A percentile compares a stretch with the other conserved stretches of the same genome.
Evolutionary conservation across 805 yeast species (phyloP).

Genomic region (Pachysolen tannophilus): DNA sequence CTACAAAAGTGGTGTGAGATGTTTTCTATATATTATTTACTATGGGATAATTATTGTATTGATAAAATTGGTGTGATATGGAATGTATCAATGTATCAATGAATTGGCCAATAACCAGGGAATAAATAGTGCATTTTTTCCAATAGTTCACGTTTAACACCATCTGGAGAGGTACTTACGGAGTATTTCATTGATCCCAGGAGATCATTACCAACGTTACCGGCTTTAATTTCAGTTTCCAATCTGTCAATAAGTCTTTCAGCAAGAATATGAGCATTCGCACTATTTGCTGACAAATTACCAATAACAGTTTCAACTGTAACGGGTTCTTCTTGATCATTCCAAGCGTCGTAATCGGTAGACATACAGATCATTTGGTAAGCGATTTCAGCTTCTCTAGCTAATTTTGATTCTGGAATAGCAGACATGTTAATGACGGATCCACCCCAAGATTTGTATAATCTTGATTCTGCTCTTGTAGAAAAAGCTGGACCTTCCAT

Average conservation of each 20-base stretch:
- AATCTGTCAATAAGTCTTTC: slow-evolving; percentile 59
- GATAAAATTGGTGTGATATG: no score
- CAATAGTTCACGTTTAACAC: slow-evolving; percentile 63
- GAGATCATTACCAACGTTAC: slow-evolving; percentile 63
- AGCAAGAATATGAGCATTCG: slow-evolving; percentile 77
- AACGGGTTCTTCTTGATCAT: slow-evolving; percentile 89
- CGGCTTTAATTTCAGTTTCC: slow-evolving; percentile 50
- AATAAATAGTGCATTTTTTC: slow-evolving; percentile 79
- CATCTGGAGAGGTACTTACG: slow-evolving; percentile 69
- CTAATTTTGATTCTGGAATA: slow-evolving; percentile 94
- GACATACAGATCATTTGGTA: slow-evolving; percentile 99
- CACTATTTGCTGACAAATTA: slow-evolving; percentile 77
- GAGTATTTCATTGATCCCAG: slow-evolving; percentile 72
- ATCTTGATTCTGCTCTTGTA: slow-evolving; percentile 89
- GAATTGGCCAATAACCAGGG: slow-evolving; percentile 81
- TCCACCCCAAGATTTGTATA: slow-evolving; percentile 87
- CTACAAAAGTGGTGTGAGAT: no score
- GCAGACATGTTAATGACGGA: slow-evolving; percentile 95
- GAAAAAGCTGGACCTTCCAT: slow-evolving; percentile 99
- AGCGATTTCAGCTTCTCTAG: slow-evolving; percentile 93
- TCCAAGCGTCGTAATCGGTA: slow-evolving; percentile 99
- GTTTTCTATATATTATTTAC: no score
- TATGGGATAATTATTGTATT: no score
- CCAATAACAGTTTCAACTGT: slow-evolving; percentile 97
- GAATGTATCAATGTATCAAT: no score